Evolutionary conservation across 106 monocot genomes (phyloP).

Genomic region (Cymbidium sinense): DNA sequence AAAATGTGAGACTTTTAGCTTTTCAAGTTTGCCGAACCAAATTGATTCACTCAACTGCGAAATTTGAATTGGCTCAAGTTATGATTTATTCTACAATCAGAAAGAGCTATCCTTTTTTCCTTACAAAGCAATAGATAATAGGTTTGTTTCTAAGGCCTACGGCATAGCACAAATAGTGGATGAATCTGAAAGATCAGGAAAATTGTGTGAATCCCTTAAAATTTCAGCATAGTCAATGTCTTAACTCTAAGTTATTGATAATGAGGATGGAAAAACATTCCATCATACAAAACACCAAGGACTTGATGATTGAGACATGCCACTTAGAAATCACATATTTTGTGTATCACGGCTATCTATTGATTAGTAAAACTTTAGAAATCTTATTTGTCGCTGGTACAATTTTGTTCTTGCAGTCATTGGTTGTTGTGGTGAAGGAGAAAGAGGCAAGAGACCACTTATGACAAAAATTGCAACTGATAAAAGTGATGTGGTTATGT

Average conservation of each 20-base stretch:
- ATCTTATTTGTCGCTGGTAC: background rate
- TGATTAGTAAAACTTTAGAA: background rate
- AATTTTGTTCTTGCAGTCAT: slow-evolving; percentile 46
- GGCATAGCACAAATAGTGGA: no score
- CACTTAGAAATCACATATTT: background rate
- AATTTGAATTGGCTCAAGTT: no score
- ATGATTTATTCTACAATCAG: no score
- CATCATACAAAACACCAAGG: background rate
- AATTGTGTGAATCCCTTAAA: background rate
- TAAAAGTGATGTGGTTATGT: slow-evolving; percentile 90
- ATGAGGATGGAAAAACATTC: background rate
- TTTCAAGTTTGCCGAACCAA: no score
- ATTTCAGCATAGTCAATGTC: background rate
- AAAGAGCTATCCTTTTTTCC: no score
- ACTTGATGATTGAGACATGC: background rate
- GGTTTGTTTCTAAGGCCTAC: no score
- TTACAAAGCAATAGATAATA: no score
- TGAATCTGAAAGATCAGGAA: background rate
- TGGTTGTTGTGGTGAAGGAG: slow-evolving; percentile 83
- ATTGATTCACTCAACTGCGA: no score
- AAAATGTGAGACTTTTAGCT: no score
- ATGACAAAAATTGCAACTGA: slow-evolving; percentile 95
- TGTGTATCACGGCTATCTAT: background rate
- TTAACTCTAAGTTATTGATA: background rate
- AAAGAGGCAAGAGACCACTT: slow-evolving; percentile 88